Conservation (phyloP, 305 asterid species). For the Fraxinus albicans region DNA sequence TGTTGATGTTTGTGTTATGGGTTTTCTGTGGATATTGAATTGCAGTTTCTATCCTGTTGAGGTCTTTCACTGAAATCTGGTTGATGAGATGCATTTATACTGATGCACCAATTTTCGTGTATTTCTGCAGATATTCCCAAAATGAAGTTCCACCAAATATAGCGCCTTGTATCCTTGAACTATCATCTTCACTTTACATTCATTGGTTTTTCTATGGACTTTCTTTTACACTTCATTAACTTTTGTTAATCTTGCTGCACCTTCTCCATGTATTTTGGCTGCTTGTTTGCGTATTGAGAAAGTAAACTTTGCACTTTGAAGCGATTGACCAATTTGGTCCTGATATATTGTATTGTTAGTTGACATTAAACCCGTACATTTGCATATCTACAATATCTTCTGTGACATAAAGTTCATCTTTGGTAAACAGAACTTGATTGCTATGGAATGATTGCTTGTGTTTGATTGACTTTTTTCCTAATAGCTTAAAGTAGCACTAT, state of each 20-base stretch:
- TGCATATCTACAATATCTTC: neutral
- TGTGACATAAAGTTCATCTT: neutral
- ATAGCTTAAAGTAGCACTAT: neutral
- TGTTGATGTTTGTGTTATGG: conserved; percentile 12
- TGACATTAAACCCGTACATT: neutral
- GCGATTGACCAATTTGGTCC: neutral
- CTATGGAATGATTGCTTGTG: neutral
- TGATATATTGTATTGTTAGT: neutral
- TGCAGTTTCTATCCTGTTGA: conserved; percentile 9
- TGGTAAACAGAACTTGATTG: neutral
- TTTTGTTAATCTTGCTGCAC: neutral
- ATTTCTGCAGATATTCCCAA: conserved; percentile 63
- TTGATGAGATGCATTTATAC: conserved; percentile 6
- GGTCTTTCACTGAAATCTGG: conserved; percentile 21
- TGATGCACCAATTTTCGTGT: conserved; percentile 12
- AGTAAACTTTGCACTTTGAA: neutral
- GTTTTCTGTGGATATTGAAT: conserved; percentile 11
- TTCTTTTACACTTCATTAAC: neutral
- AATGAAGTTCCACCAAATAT: conserved; percentile 87
- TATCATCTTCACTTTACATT: neutral
- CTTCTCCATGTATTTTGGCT: neutral
- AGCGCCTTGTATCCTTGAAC: conserved; percentile 89
- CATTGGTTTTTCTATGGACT: conserved; percentile 11
- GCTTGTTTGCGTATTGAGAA: neutral
- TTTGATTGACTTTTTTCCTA: neutral